Evolutionary conservation across 2,329 filamentous ascomycete species (phyloP).

Genomic region (Alternaria gansuensis): DNA sequence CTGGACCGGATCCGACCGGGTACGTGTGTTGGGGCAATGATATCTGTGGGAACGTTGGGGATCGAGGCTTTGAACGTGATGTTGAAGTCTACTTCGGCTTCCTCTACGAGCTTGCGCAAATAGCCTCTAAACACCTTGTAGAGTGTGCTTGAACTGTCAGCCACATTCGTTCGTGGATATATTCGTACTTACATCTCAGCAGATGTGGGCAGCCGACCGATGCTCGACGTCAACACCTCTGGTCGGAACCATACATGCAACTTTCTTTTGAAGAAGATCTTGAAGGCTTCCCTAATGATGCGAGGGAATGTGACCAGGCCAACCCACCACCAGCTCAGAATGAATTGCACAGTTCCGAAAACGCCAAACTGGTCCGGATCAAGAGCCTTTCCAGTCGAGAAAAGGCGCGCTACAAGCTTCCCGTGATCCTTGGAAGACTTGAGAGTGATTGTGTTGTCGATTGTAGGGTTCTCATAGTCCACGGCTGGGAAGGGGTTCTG

Average conservation of each 20-base stretch:
- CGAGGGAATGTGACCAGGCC: slow-evolving; percentile 72
- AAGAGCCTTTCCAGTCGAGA: slow-evolving; percentile 61
- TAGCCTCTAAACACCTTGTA: slow-evolving; percentile 54
- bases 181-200: slow-evolving; percentile 56
- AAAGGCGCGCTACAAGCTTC: slow-evolving; percentile 70
- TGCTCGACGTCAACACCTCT: slow-evolving; percentile 66
- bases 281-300: slow-evolving; percentile 68
- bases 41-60: slow-evolving; percentile 31
- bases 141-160: slow-evolving; percentile 40
- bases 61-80: slow-evolving; percentile 66
- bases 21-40: slow-evolving; percentile 34
- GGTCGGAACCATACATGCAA: slow-evolving; percentile 72
- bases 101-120: slow-evolving; percentile 59
- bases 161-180: neutral
- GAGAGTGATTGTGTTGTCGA: slow-evolving; percentile 70
- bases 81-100: slow-evolving; percentile 56
- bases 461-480: slow-evolving; percentile 44
- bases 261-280: slow-evolving; percentile 64
- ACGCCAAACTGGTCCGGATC: slow-evolving; percentile 61
- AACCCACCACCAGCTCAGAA: slow-evolving; percentile 71
- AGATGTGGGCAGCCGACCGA: slow-evolving; percentile 63
- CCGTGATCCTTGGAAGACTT: slow-evolving; percentile 66
- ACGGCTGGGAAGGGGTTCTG: slow-evolving; percentile 55
- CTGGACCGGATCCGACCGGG: slow-evolving; percentile 14
- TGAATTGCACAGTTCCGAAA: slow-evolving; percentile 58